These are phyloP conservation scores for Penicillium fimorum DNA, from an alignment of 495 filamentous ascomycete species.

Conservation along the genomic window DNA sequence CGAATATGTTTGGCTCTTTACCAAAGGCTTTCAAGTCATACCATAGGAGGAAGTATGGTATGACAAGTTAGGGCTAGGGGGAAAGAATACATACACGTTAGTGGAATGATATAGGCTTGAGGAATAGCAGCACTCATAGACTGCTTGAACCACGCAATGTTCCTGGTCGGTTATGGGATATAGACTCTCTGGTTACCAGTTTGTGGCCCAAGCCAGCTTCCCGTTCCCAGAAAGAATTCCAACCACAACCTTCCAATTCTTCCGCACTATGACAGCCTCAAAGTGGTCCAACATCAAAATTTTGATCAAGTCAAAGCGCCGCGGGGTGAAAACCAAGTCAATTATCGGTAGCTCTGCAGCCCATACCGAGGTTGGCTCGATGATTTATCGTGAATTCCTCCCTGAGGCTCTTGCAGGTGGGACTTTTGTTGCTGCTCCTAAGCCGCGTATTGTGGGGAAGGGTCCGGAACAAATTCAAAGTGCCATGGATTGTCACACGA, in stretches of 20 bases:
- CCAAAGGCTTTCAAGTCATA: too few species aligned
- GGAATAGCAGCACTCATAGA: too few species aligned
- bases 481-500: slow-evolving; percentile 30
- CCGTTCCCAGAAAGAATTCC: neutral
- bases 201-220: slow-evolving; percentile 18
- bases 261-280: neutral
- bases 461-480: slow-evolving; percentile 38
- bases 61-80: too few species aligned
- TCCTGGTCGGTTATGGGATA: too few species aligned
- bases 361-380: slow-evolving; percentile 26
- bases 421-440: slow-evolving; percentile 24
- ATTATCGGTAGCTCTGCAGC: slow-evolving; percentile 18
- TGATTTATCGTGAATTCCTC: slow-evolving; percentile 34
- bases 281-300: neutral
- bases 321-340: slow-evolving; percentile 16
- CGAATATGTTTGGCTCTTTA: too few species aligned
- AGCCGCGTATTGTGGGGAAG: slow-evolving; percentile 32
- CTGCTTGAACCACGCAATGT: too few species aligned
- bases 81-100: too few species aligned
- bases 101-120: too few species aligned
- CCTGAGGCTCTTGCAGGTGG: slow-evolving; percentile 30
- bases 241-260: neutral
- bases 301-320: slow-evolving; percentile 1
- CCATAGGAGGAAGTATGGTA: too few species aligned
- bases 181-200: too few species aligned